Evolutionary conservation across 768 basidiomycete genomes (phyloP), one percentile per base, ranked within the genome.

Genomic region (Cystofilobasidium ferigula): DNA sequence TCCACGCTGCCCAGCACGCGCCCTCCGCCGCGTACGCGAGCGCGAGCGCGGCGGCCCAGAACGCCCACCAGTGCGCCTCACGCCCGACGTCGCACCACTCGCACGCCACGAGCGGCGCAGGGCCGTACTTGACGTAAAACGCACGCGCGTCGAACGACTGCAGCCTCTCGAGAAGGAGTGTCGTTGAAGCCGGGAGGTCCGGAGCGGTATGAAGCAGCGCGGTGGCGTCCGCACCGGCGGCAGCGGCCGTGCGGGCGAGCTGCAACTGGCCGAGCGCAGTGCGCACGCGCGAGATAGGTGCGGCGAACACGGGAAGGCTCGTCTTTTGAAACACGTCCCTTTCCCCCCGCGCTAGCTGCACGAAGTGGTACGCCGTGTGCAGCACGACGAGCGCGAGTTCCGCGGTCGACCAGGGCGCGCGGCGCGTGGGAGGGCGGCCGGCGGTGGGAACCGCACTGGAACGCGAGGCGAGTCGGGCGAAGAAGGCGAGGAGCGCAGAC

Each of bases 61-160:
- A 58, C 3, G 34, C 40, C 7, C 3, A 58, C 28, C 30, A 58
- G 24, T 58, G 34, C 22, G 13, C 35, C 22, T n/a, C 13, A 16
- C 20, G 12, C 3, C 4, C 30, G 57, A 42, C 14, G n/a, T 30
- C 30, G 40, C 57, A 58, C 57, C 57, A 58, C 24, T 34, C 18
- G 40, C 57, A 58, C 13, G 18, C 30, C 5, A 24, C n/a, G 57
- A 58, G 57, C 13, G 57, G 36, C 7, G 16, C 1, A 18, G 30
- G 5, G 14, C 57, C 57, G 13, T 20, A 38, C 35, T 35, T 34
- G 30, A 16, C 57, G 57, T 58, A 58, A 1, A 58, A 18, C 6
- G 30, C 57, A 6, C 57, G 57, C 22, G 57, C 57, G 18, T 58
- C 57, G 38, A 36, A 58, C 35, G 57, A 58, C 20, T 58, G 57